Evolutionary conservation across 176 grass and related monocot genomes (phyloP).

Genomic region (Oryza glaberrima): DNA sequence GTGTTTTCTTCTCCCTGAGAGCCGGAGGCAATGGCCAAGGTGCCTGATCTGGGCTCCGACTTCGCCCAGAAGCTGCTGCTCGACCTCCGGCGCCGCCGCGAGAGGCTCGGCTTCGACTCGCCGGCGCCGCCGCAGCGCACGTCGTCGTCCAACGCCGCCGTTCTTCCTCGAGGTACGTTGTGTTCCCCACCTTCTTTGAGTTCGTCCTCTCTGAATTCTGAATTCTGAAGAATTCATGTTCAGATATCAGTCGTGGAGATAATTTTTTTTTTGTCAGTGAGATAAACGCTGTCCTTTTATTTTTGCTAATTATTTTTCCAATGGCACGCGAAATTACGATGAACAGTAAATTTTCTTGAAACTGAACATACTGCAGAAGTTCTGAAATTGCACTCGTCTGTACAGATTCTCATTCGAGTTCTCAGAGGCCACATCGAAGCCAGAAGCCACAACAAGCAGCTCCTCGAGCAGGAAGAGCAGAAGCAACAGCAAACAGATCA

Average conservation of each 20-base stretch:
- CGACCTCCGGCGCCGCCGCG: constrained; percentile 78
- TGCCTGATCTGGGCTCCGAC: constrained; percentile 68
- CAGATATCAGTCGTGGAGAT: neutral
- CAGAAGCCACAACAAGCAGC: constrained; percentile 47
- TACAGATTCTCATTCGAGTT: constrained; percentile 51
- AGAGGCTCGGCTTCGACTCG: constrained; percentile 64
- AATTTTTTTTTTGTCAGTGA: neutral
- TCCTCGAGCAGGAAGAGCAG: constrained; percentile 36
- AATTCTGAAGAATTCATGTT: constrained; percentile 9
- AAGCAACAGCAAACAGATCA: constrained; percentile 34
- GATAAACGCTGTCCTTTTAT: neutral
- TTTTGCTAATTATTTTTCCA: neutral
- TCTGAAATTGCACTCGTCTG: constrained; percentile 9
- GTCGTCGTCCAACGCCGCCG: neutral
- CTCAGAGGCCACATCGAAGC: constrained; percentile 42
- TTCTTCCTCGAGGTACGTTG: constrained; percentile 42
- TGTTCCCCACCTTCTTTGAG: neutral
- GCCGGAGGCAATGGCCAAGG: constrained; percentile 54
- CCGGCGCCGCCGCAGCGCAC: constrained; percentile 12
- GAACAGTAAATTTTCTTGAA: neutral
- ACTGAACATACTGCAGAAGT: neutral
- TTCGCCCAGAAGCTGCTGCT: constrained; percentile 89
- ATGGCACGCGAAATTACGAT: neutral
- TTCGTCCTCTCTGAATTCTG: neutral
- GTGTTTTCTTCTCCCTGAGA: neutral